Base-by-base conservation (phyloP, 2,329 filamentous ascomycete species). In the Venturia asperata region DNA sequence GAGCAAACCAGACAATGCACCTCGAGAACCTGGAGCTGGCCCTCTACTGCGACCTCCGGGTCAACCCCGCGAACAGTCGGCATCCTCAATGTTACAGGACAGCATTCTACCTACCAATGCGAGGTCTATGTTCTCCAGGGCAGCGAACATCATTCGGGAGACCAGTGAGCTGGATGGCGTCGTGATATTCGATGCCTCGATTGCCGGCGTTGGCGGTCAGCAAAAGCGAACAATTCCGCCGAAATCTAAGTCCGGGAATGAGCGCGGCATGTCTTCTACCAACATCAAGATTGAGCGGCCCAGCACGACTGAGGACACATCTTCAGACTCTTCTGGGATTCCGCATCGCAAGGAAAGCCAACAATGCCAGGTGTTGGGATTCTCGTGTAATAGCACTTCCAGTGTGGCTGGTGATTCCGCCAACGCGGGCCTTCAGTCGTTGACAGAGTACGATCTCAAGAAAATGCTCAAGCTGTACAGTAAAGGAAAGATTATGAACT, bases 91-190 rank as follows among this genome's bases (percentile, higher is more conserved):
- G 17, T 62, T 67, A 6, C 66, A 67, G 37, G 64, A 68, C 4
- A 60, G n/a, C 19, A 65, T 68, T 19, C 45, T 68, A 3, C 63
- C 67, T 13, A n/a, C 61, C 5, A 61, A 64, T 2, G 47, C 65
- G 1, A 68, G 64, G 42, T 27, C 70, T 5, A 72, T 74, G 7
- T 77, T 77, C 49, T 70, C 69, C 24, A 67, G 74, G 37, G 75
- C 75, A 10, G 73, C 74, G 4, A 74, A 72, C 55, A 76, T 77
- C 71, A 75, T 77, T n/a, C 70, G 74, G 0, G 73, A 76, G 58
- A 72, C 73, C 0, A 75, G 72, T 10, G 74, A 76, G 64, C 70
- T 74, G 11, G 74, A 76, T 56, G 75, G 75, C 15, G 72, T 70
- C 4, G 70, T 73, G 4, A 77, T 77, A 65, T 75, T 76, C 49